A percentile compares a stretch with the other conserved stretches of the same genome.
phyloP scores from a whole-genome alignment of 2,329 filamentous ascomycete species.

The Pestalotiopsis sp. region DNA sequence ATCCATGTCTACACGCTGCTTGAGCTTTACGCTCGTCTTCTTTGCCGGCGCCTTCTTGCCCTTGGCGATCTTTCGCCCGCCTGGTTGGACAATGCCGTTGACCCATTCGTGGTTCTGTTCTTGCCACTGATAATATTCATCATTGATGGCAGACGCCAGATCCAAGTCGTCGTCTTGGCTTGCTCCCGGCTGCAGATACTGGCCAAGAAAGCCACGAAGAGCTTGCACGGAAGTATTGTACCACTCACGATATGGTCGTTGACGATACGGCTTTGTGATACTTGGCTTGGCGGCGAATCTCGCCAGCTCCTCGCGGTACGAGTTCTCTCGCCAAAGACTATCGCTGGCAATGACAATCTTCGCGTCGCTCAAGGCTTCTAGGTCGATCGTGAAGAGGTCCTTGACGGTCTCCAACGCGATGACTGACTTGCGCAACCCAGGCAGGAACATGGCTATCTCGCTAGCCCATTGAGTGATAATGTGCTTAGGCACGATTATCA shows the following conservation, averaged over 20 bases:
- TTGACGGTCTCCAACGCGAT: neutral
- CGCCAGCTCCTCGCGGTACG: conserved; percentile 21
- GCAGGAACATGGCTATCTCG: conserved; percentile 35
- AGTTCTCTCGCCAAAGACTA: conserved; percentile 20
- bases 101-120: neutral
- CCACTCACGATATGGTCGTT: conserved; percentile 10
- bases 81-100: neutral
- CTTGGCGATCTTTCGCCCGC: neutral
- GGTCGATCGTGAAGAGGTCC: conserved; percentile 17
- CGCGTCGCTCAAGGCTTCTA: conserved; percentile 17
- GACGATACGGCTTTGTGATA: neutral
- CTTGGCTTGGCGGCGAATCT: conserved; percentile 17
- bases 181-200: neutral
- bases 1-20: conserved; percentile 13
- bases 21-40: neutral
- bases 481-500: conserved; percentile 40
- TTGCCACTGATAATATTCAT: neutral
- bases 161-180: too few relatives aligned
- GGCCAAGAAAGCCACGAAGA: neutral
- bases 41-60: neutral
- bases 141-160: neutral
- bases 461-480: conserved; percentile 39
- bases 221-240: neutral
- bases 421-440: neutral
- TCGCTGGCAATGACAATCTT: conserved; percentile 39